A percentile compares a stretch with the other conserved stretches of the same genome.
These are phyloP conservation scores for Wickerhamiella lipophila DNA, from an alignment of 805 yeast species.

Conservation along the genomic window DNA sequence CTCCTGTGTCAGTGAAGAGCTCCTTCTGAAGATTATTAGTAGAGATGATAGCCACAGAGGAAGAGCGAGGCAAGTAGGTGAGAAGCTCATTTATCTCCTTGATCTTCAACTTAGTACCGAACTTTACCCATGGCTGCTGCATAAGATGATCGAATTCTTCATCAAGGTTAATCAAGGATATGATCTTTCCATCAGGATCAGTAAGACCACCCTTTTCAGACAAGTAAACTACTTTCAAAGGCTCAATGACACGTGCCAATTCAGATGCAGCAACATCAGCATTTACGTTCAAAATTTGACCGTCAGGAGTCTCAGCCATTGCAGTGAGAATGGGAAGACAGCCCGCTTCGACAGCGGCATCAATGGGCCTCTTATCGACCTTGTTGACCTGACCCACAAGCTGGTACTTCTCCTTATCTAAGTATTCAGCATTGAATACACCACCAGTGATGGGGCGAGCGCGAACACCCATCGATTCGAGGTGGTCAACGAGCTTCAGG, in stretches of 20 bases:
- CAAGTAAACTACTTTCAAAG: constrained; percentile 87
- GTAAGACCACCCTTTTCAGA: constrained; percentile 97
- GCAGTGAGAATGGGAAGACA: constrained; percentile 94
- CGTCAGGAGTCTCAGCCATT: constrained; percentile 89
- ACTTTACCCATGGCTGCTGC: constrained; percentile 95
- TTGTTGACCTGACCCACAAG: constrained; percentile 81
- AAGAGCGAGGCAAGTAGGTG: constrained; percentile 88
- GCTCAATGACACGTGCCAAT: constrained; percentile 91
- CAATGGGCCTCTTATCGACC: constrained; percentile 81
- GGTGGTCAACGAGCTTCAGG: constrained; percentile 84
- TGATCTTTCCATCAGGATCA: constrained; percentile 82
- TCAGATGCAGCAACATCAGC: constrained; percentile 99
- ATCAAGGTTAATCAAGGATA: constrained; percentile 82
- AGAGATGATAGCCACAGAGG: constrained; percentile 94
- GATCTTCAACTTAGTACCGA: constrained; percentile 94
- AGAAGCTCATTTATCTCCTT: constrained; percentile 91
- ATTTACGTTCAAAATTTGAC: constrained; percentile 92
- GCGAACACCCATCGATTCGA: constrained; percentile 91
- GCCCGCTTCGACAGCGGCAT: constrained; percentile 90
- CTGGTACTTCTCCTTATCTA: constrained; percentile 81
- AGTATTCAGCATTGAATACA: constrained; percentile 83
- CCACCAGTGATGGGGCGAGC: constrained; percentile 99
- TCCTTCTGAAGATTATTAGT: constrained; percentile 94
- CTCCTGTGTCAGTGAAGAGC: constrained; percentile 96
- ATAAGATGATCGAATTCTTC: constrained; percentile 87